phyloP scores from a whole-genome alignment of 1,284 basidiomycete species.

The Fomitopsis palustris region DNA sequence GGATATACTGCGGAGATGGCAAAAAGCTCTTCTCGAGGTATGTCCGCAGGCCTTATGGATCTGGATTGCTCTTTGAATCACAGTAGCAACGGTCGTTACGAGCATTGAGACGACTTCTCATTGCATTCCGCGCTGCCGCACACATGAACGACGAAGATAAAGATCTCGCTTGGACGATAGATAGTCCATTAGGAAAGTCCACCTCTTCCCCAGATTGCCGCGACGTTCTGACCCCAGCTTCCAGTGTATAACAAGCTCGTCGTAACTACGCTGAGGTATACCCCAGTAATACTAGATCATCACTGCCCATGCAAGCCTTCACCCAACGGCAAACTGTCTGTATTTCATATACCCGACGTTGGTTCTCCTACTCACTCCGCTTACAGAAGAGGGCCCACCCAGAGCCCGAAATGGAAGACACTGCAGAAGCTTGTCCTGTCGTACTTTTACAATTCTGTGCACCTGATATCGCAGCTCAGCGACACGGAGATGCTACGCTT shows the following conservation, averaged over 20 bases:
- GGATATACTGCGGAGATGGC: slow-evolving; percentile 80
- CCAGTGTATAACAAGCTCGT: slow-evolving; percentile 92
- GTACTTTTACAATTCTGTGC: slow-evolving; percentile 83
- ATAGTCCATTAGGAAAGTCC: slow-evolving; percentile 64
- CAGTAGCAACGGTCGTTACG: slow-evolving; percentile 82
- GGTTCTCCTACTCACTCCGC: neutral
- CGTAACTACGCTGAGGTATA: slow-evolving; percentile 85
- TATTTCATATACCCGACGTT: slow-evolving; percentile 8
- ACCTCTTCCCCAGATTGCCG: neutral
- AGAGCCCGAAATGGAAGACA: slow-evolving; percentile 71
- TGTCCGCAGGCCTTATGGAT: slow-evolving; percentile 12
- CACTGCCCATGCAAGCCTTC: slow-evolving; percentile 88
- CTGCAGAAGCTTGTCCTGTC: slow-evolving; percentile 90
- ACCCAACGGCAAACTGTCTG: slow-evolving; percentile 81
- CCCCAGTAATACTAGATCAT: slow-evolving; percentile 84
- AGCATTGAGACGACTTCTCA: slow-evolving; percentile 80
- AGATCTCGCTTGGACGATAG: slow-evolving; percentile 76
- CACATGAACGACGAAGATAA: slow-evolving; percentile 88
- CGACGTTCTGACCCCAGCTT: slow-evolving; percentile 5
- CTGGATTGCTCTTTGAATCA: neutral
- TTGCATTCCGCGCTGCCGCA: slow-evolving; percentile 87
- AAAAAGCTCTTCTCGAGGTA: slow-evolving; percentile 87
- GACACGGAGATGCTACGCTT: slow-evolving; percentile 67
- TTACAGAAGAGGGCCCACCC: slow-evolving; percentile 69
- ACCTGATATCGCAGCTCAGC: slow-evolving; percentile 77